Conservation (phyloP, 495 filamentous ascomycete genomes). For the Mytilinidion resinicola region DNA sequence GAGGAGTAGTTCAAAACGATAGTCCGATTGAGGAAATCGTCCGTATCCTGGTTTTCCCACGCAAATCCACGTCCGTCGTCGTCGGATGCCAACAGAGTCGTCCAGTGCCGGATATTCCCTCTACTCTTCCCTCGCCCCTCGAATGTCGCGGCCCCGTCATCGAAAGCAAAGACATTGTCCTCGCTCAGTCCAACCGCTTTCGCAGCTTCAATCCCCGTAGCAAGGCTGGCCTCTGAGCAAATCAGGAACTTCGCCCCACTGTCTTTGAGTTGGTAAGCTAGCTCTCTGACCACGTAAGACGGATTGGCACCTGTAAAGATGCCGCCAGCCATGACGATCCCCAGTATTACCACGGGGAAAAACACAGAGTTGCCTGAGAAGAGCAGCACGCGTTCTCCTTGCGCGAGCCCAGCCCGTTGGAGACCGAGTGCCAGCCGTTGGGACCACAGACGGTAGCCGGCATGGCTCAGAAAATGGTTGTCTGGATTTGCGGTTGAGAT, state of each 20-base stretch:
- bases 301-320: slow-evolving; percentile 79
- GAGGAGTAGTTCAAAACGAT: slow-evolving; percentile 60
- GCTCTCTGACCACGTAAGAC: slow-evolving; percentile 60
- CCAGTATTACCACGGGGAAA: slow-evolving; percentile 66
- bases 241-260: slow-evolving; percentile 57
- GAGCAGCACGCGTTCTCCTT: slow-evolving; percentile 63
- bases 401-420: slow-evolving; percentile 54
- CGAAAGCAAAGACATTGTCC: slow-evolving; percentile 33
- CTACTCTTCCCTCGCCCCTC: slow-evolving; percentile 14
- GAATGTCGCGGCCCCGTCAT: slow-evolving; percentile 33
- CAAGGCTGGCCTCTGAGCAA: slow-evolving; percentile 27
- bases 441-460: slow-evolving; percentile 60
- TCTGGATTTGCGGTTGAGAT: slow-evolving; percentile 53
- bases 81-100: slow-evolving; percentile 27
- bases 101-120: slow-evolving; percentile 32
- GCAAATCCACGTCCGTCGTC: slow-evolving; percentile 21
- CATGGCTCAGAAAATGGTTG: slow-evolving; percentile 48
- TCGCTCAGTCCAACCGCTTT: slow-evolving; percentile 20
- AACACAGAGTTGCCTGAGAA: slow-evolving; percentile 48
- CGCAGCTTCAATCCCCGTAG: slow-evolving; percentile 33
- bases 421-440: slow-evolving; percentile 69
- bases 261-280: slow-evolving; percentile 70
- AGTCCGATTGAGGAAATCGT: slow-evolving; percentile 26
- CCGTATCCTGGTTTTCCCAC: slow-evolving; percentile 29
- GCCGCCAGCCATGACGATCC: slow-evolving; percentile 69